Evolutionary conservation across 345 rosid genomes (phyloP), one percentile per base, ranked within the genome.

Genomic region (Eucalyptus virginea): DNA sequence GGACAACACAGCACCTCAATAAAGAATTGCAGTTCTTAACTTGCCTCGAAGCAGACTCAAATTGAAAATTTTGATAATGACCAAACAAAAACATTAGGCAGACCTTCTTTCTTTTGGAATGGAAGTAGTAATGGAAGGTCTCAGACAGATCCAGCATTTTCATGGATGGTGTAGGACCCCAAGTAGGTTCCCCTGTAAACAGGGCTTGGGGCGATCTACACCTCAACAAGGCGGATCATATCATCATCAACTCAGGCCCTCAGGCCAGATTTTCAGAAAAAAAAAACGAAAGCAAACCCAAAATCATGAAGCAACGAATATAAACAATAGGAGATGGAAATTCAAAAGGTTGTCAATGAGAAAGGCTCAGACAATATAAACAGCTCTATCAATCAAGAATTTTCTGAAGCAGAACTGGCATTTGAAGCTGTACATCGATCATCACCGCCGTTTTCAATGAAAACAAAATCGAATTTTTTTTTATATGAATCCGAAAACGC

Each of bases 391-490:
- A 32, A 96, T 96, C 99, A 97, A 89, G 98, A 95, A 94, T 93
- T 95, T 86, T 97, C 99, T 90, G 99, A 93, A 96, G 99, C 99
- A 97, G 98, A 96, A 97, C 99, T 96, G 99, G 97, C 98, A 89
- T 94, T 89, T 90, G 44, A 94, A 96, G 96, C 97, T 95, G 98
- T 81, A 60, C 40, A 14, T 81, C 56, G 86, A 89, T 93, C 94
- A 26, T 93, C 94, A 90, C 48, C 7, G 93, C 94, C 92, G 45
- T 13, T 15, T 81, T 56, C 56, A 6, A 21, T 15, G 14, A 9
- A 12, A 10, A 9, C 81, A 81, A 40, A 87, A 80, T 58, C 42
- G 17, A 87, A 40, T 15, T 50, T 24, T 23, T 23, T 62, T 89
- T 30, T 8, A 88, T 7, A 60, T 12, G 8, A 16, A 80, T 21